These are phyloP conservation scores for Dittrichia graveolens DNA, from an alignment of 129 eudicot species.

Conservation along the genomic window DNA sequence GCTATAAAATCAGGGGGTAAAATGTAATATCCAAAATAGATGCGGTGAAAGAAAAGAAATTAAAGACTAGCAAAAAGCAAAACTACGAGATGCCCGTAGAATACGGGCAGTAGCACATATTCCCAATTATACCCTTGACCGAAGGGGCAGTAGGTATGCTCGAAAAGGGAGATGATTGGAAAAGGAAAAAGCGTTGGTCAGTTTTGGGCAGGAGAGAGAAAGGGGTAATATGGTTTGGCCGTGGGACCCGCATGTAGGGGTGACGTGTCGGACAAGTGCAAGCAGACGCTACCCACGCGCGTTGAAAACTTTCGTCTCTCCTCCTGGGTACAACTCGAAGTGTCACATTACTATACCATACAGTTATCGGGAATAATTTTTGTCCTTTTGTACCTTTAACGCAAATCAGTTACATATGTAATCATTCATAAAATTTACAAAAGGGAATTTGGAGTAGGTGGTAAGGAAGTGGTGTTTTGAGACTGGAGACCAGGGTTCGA, in stretches of 20 bases:
- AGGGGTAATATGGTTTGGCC: background rate
- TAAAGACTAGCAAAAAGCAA: constrained; percentile 60
- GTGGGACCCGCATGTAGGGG: constrained; percentile 25
- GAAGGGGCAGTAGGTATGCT: background rate
- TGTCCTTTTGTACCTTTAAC: too few species aligned
- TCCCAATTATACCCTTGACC: constrained; percentile 44
- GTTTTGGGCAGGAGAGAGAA: constrained; percentile 29
- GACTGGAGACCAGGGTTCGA: too few species aligned
- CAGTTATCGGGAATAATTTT: too few species aligned
- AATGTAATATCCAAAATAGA: constrained; percentile 30
- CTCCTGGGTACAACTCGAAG: too few species aligned
- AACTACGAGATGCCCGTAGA: constrained; percentile 50
- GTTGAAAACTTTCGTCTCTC: constrained; percentile 25
- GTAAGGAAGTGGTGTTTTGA: too few species aligned
- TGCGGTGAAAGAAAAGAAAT: constrained; percentile 53
- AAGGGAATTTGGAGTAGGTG: too few species aligned
- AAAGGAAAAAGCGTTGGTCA: constrained; percentile 15
- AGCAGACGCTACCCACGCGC: constrained; percentile 36
- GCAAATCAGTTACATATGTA: too few species aligned
- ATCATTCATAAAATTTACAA: too few species aligned
- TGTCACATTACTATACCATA: too few species aligned
- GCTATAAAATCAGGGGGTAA: background rate
- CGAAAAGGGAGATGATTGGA: background rate
- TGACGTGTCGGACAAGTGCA: constrained; percentile 31
- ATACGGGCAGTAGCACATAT: constrained; percentile 53